phyloP scores from a whole-genome alignment of 2,329 filamentous ascomycete genomes.

The Teratosphaeria zuluensis region DNA sequence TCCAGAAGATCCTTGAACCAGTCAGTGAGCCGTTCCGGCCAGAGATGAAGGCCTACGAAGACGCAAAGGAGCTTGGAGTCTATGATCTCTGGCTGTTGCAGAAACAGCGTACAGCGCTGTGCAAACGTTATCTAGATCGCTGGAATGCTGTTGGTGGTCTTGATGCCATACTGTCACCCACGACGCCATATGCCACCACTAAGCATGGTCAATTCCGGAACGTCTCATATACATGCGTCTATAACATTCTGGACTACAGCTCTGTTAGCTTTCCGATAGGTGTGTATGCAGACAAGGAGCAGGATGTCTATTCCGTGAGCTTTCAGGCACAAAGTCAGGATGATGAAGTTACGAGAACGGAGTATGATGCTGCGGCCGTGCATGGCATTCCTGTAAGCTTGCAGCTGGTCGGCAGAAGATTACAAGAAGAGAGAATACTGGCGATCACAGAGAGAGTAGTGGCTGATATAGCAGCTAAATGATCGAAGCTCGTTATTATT shows the following conservation, averaged over 20 bases:
- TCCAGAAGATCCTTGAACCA: constrained; percentile 31
- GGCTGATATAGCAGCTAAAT: not conserved
- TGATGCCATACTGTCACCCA: constrained; percentile 38
- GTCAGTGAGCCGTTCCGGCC: constrained; percentile 38
- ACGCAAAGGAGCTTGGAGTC: constrained; percentile 34
- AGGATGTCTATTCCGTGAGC: constrained; percentile 22
- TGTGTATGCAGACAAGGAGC: constrained; percentile 28
- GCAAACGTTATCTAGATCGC: constrained; percentile 34
- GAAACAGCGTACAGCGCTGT: constrained; percentile 33
- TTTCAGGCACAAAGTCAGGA: constrained; percentile 26
- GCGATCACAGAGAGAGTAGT: constrained; percentile 11
- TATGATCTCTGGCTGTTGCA: constrained; percentile 42
- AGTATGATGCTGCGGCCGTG: constrained; percentile 26
- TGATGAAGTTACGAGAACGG: constrained; percentile 29
- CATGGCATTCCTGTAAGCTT: constrained; percentile 34
- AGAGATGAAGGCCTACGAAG: constrained; percentile 38
- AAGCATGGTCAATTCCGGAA: constrained; percentile 35
- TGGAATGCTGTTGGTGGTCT: constrained; percentile 32
- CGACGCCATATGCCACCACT: constrained; percentile 35
- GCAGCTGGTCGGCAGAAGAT: constrained; percentile 23
- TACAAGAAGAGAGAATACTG: constrained; percentile 30
- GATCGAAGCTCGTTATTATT: not conserved
- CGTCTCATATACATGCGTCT: constrained; percentile 35
- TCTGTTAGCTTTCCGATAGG: constrained; percentile 37
- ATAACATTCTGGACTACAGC: constrained; percentile 40